phyloP scores from a whole-genome alignment of 1,139 yeast species.

The Suhomyces guaymorum region DNA sequence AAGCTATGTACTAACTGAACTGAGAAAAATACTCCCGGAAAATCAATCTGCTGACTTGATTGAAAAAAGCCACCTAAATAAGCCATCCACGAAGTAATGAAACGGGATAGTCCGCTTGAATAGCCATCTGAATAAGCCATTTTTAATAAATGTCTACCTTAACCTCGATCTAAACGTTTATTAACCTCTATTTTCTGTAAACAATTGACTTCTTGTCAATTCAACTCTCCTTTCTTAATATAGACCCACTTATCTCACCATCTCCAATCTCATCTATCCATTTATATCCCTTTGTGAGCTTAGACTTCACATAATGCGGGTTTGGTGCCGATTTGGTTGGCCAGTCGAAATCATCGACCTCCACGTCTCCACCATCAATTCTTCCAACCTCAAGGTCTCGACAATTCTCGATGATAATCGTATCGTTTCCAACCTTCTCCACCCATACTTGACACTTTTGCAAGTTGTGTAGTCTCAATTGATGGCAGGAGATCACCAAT shows the following conservation, averaged over 20 bases:
- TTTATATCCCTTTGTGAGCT: not conserved
- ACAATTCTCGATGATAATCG: slow-evolving; percentile 40
- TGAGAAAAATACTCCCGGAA: too few species aligned
- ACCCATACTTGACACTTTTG: slow-evolving; percentile 24
- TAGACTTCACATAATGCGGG: slow-evolving; percentile 17
- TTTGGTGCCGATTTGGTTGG: slow-evolving; percentile 20
- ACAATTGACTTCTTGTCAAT: too few species aligned
- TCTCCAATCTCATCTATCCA: not conserved
- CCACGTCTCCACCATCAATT: slow-evolving; percentile 10
- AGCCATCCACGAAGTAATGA: too few species aligned
- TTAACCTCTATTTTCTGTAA: too few species aligned
- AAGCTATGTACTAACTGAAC: too few species aligned
- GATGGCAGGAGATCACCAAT: slow-evolving; percentile 38
- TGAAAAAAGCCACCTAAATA: too few species aligned
- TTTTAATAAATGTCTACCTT: too few species aligned
- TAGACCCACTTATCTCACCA: not conserved
- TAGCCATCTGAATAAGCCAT: too few species aligned
- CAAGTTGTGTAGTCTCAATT: slow-evolving; percentile 39
- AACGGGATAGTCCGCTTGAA: too few species aligned
- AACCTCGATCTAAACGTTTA: too few species aligned
- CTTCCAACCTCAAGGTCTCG: slow-evolving; percentile 19
- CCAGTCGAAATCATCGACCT: slow-evolving; percentile 31
- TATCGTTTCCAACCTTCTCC: slow-evolving; percentile 22
- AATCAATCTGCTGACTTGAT: too few species aligned
- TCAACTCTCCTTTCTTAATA: too few species aligned